A percentile compares a stretch with the other conserved stretches of the same genome.
phyloP scores from a whole-genome alignment of 2,329 filamentous ascomycete species.

The Phialophora tarda region DNA sequence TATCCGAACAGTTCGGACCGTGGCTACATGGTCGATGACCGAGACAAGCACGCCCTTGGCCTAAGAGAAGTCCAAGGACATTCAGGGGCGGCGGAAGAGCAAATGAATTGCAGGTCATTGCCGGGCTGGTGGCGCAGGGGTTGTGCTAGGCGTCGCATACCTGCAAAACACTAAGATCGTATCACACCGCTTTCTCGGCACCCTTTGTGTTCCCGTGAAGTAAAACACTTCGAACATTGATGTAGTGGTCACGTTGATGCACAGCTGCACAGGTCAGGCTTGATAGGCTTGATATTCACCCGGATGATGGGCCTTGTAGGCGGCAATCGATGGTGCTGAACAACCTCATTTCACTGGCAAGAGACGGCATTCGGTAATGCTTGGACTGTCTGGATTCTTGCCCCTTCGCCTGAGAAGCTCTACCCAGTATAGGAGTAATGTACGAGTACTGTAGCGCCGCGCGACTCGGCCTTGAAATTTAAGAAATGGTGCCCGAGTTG shows the following conservation, averaged over 20 bases:
- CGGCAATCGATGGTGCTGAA: no score
- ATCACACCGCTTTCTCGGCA: background rate
- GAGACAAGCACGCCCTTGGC: background rate
- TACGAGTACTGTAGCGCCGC: background rate
- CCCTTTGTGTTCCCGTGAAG: background rate
- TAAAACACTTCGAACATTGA: no score
- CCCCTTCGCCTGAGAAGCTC: background rate
- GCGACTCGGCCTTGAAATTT: background rate
- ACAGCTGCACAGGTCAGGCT: no score
- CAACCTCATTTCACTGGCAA: no score
- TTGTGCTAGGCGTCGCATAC: background rate
- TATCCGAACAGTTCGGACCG: background rate
- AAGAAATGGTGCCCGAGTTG: slow-evolving; percentile 39
- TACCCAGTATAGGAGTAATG: background rate
- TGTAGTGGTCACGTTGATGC: no score
- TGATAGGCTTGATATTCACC: no score
- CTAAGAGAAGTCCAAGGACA: background rate
- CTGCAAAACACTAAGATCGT: background rate
- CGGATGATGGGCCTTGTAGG: no score
- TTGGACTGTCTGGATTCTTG: background rate
- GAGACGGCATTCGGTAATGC: no score
- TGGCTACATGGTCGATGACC: background rate
- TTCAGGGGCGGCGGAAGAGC: background rate
- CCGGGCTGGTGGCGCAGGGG: background rate
- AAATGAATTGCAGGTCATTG: background rate